Evolutionary conservation across 192 early-diverging fungal genomes (phyloP).

Genomic region (Coemansia brasiliensis): DNA sequence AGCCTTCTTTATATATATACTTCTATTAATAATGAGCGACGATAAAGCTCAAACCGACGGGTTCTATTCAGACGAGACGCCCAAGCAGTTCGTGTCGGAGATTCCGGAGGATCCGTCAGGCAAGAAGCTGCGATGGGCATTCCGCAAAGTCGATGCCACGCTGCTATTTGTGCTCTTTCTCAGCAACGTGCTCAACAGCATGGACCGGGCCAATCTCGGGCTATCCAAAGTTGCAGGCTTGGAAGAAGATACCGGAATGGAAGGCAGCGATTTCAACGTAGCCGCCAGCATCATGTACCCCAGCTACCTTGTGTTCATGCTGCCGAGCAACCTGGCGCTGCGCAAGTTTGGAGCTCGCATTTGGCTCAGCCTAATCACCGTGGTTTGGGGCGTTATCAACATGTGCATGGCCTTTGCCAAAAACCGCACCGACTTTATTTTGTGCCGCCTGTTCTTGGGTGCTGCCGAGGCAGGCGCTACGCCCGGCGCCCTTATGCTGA

Average conservation of each 20-base stretch:
- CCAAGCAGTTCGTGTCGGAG: slow-evolving; percentile 4
- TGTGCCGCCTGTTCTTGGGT: slow-evolving; percentile 45
- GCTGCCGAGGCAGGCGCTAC: slow-evolving; percentile 49
- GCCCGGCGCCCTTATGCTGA: slow-evolving; percentile 44
- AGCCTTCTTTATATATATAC: neutral
- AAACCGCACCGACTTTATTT: slow-evolving; percentile 36
- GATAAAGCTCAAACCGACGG: neutral
- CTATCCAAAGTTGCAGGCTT: slow-evolving; percentile 37
- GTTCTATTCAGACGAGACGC: slow-evolving; percentile 8
- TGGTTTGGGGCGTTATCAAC: slow-evolving; percentile 49
- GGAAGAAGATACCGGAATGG: slow-evolving; percentile 28
- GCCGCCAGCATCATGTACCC: slow-evolving; percentile 49
- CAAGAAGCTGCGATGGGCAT: slow-evolving; percentile 37
- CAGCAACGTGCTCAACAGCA: slow-evolving; percentile 47
- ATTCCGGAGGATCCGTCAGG: slow-evolving; percentile 6
- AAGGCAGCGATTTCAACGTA: slow-evolving; percentile 45
- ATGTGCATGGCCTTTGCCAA: slow-evolving; percentile 55
- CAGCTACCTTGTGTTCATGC: slow-evolving; percentile 42
- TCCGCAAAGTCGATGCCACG: slow-evolving; percentile 41
- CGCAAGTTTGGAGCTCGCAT: slow-evolving; percentile 44
- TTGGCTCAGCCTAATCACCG: slow-evolving; percentile 49
- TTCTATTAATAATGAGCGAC: slow-evolving; percentile 10
- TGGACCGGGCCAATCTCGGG: slow-evolving; percentile 47
- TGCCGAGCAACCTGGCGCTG: slow-evolving; percentile 46
- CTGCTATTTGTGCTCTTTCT: slow-evolving; percentile 39